Percentiles rank a stretch among this genome's conserved stretches.
Evolutionary conservation across 108 stramenopile genomes (phyloP).

Genomic region (Phaeodactylum tricornutum): DNA sequence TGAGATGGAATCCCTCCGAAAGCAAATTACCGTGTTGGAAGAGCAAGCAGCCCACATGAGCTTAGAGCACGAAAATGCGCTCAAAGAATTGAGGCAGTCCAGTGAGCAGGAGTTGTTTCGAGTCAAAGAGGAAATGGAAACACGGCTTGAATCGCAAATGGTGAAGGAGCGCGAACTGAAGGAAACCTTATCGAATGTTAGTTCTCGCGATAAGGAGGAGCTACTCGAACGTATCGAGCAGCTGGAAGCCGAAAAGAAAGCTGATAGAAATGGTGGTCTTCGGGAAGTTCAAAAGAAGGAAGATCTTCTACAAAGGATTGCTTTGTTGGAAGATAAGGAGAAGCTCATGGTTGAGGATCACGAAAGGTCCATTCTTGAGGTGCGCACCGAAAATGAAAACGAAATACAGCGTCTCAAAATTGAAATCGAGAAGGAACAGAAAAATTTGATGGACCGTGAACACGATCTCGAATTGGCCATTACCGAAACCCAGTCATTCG

Average conservation of each 20-base stretch:
- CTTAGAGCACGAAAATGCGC: conserved; percentile 3
- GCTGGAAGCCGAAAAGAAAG: conserved; percentile 3
- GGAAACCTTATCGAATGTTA: background rate
- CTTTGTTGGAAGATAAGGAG: conserved; percentile 1
- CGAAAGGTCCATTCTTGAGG: background rate
- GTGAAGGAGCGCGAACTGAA: conserved; percentile 7
- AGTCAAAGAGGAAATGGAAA: conserved; percentile 7
- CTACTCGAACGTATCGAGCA: conserved; percentile 1
- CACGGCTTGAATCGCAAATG: background rate
- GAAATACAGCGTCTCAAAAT: background rate
- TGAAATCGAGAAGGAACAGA: background rate
- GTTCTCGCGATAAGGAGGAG: background rate
- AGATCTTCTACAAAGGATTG: conserved; percentile 5
- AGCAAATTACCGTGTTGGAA: conserved; percentile 4
- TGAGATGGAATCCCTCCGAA: background rate
- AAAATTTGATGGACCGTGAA: background rate
- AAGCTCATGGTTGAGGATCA: background rate
- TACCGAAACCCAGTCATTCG: background rate
- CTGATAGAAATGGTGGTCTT: background rate
- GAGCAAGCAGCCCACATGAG: conserved; percentile 3
- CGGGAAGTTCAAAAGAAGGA: conserved; percentile 11
- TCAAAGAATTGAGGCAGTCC: background rate
- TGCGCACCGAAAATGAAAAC: background rate
- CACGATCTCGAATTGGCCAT: conserved; percentile 1
- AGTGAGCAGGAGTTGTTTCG: conserved; percentile 6